Percentiles rank a stretch among this genome's conserved stretches.
Conservation (phyloP, 108 stramenopile genomes). For the Parietichytrium sp. region DNA sequence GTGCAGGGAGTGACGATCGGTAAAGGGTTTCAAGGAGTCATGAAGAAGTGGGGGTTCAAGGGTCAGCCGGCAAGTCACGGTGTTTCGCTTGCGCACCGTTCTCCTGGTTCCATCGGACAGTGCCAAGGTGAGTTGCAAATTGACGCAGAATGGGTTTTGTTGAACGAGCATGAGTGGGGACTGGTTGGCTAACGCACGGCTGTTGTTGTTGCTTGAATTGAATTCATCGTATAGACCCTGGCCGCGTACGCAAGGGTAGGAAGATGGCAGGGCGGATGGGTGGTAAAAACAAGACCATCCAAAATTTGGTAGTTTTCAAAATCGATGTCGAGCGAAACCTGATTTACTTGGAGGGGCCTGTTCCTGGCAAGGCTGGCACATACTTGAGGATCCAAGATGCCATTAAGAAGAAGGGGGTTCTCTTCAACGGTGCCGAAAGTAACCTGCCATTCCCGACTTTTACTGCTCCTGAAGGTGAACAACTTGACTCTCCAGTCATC, state of each 20-base stretch:
- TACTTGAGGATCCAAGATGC: conserved; percentile 89
- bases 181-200: no score
- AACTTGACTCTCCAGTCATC: no score
- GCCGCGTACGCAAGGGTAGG: conserved; percentile 95
- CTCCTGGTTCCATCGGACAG: conserved; percentile 74
- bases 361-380: conserved; percentile 87
- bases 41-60: conserved; percentile 90
- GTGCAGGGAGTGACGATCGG: conserved; percentile 84
- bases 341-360: conserved; percentile 80
- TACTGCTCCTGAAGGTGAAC: not conserved
- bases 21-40: conserved; percentile 95
- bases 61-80: conserved; percentile 95
- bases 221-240: conserved; percentile 76
- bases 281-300: conserved; percentile 72
- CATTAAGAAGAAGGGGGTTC: conserved; percentile 43
- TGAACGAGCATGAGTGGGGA: no score
- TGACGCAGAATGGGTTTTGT: conserved; percentile 43
- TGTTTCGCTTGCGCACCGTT: conserved; percentile 82
- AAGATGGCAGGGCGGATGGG: conserved; percentile 99
- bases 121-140: conserved; percentile 18
- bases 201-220: no score
- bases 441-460: not conserved
- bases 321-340: conserved; percentile 87
- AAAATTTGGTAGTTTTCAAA: conserved; percentile 82
- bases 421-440: not conserved